Conservation (phyloP, 176 grass and related monocot genomes). For the Musa schizocarpa region DNA sequence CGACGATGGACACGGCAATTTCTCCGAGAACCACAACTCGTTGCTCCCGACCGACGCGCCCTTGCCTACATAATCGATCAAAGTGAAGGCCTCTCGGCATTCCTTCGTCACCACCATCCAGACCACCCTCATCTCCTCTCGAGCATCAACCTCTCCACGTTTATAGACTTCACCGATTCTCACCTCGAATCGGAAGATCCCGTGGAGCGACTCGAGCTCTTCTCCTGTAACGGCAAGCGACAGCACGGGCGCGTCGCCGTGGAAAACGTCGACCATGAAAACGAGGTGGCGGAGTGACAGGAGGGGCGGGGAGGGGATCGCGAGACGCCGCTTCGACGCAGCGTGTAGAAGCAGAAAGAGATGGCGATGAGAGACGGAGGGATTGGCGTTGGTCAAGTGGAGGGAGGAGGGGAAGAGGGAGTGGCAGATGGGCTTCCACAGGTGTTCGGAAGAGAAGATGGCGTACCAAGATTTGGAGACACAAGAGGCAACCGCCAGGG, state of each 20-base stretch:
- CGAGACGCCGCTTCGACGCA: slow-evolving; percentile 16
- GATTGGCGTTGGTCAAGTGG: slow-evolving; percentile 1
- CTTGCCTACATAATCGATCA: slow-evolving; percentile 52
- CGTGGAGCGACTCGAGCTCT: not conserved
- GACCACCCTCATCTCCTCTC: slow-evolving; percentile 26
- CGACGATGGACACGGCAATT: slow-evolving; percentile 34
- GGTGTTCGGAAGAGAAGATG: slow-evolving; percentile 49
- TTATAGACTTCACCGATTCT: not conserved
- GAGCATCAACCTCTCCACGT: slow-evolving; percentile 8
- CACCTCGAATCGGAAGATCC: slow-evolving; percentile 49
- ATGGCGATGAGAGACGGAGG: slow-evolving; percentile 19
- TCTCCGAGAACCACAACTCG: slow-evolving; percentile 37
- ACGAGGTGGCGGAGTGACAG: slow-evolving; percentile 45
- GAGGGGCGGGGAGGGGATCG: slow-evolving; percentile 11
- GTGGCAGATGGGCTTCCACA: slow-evolving; percentile 50
- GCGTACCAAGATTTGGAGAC: slow-evolving; percentile 55
- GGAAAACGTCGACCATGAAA: slow-evolving; percentile 52
- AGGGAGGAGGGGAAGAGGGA: slow-evolving; percentile 45
- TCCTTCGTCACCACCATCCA: slow-evolving; percentile 51
- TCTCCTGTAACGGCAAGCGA: slow-evolving; percentile 32
- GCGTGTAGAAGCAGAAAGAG: slow-evolving; percentile 48
- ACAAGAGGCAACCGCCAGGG: slow-evolving; percentile 48
- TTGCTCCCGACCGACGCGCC: slow-evolving; percentile 23
- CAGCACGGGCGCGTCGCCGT: slow-evolving; percentile 7
- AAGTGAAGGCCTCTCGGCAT: slow-evolving; percentile 23